Evolutionary conservation across 176 grass and related monocot species (phyloP), one percentile per base, ranked within the genome.

Genomic region (Chloris gayana): DNA sequence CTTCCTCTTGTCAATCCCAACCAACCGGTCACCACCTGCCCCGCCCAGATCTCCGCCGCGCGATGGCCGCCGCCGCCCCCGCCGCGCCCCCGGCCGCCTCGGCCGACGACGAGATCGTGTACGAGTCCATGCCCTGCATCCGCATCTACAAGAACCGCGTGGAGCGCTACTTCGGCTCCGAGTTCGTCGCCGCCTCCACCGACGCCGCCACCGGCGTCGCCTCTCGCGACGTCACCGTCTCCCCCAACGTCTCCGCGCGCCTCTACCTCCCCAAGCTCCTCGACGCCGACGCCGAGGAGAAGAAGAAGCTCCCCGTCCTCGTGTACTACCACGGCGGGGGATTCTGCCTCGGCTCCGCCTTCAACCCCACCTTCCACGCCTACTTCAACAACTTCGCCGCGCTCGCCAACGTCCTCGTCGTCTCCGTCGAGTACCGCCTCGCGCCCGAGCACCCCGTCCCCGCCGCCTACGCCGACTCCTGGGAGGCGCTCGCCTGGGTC

Each of bases 391-490:
- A 1, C 58, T 77, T 91, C 66, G 73, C 82, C 9, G 66, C 81
- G 30, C 81, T 72, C 60, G 85, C 85, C 39, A 62, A 56, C 38
- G 82, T 68, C 21, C 64, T 91, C 71, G 80, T 88, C 73, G 84
- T 93, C 78, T 93, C 91, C 56, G 86, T 89, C 38, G 81, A 97
- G 66, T 97, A 97, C 74, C 94, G 91, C 78, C 94, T 91, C 63
- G 94, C 89, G 5, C 94, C 91, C 19, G 94, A 97, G 78, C 88
- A 97, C 74, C 86, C 86, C 11, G 51, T 97, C 67, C 91, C 91
- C 11, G 71, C 82, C 31, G 88, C 83, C 13, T 85, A 85, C 29
- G 67, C 67, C 3, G 88, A 97, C 27, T 72, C 83, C 5, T 97
- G 88, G 91, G 70, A 69, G 29, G 94, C 94, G 13, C 91, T 97